A percentile compares a stretch with the other conserved stretches of the same genome.
Conservation (phyloP, 2,329 filamentous ascomycete species). For the Phialophora macrospora region DNA sequence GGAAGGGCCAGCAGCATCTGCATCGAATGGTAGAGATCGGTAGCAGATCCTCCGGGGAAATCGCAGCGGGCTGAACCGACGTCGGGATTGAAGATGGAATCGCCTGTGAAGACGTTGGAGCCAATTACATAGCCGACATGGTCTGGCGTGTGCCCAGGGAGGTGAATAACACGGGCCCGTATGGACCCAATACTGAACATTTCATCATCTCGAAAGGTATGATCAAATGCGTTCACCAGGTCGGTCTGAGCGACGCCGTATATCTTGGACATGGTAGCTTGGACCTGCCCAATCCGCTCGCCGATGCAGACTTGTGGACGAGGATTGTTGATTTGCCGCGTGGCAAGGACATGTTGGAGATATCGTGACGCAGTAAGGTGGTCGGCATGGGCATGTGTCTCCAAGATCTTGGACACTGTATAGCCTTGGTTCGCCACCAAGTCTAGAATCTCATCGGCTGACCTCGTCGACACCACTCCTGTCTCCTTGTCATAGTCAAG, state of each 20-base stretch:
- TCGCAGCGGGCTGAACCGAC: slow-evolving; percentile 61
- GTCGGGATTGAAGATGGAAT: slow-evolving; percentile 60
- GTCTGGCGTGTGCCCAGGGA: slow-evolving; percentile 68
- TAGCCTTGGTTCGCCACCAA: slow-evolving; percentile 55
- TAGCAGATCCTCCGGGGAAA: slow-evolving; percentile 59
- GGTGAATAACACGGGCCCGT: slow-evolving; percentile 57
- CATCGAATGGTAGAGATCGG: slow-evolving; percentile 53
- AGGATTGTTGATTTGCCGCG: slow-evolving; percentile 38
- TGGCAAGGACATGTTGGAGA: slow-evolving; percentile 54
- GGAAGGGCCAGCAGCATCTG: slow-evolving; percentile 52
- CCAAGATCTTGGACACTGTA: slow-evolving; percentile 60
- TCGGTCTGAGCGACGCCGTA: slow-evolving; percentile 57
- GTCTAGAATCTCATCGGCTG: slow-evolving; percentile 59
- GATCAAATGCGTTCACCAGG: slow-evolving; percentile 57
- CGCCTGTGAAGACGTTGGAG: slow-evolving; percentile 57
- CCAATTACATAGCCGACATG: slow-evolving; percentile 66
- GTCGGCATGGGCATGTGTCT: slow-evolving; percentile 67
- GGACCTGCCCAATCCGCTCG: slow-evolving; percentile 60
- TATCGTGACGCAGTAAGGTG: slow-evolving; percentile 65
- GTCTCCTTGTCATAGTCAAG: slow-evolving; percentile 60
- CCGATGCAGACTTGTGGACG: slow-evolving; percentile 62
- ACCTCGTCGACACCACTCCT: slow-evolving; percentile 53
- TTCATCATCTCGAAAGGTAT: slow-evolving; percentile 62
- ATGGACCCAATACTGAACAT: slow-evolving; percentile 59
- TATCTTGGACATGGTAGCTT: slow-evolving; percentile 57